These are phyloP conservation scores for Pleurozium schreberi DNA, from an alignment of 225 moss, liverwort and hornwort genomes.

Conservation along the genomic window DNA sequence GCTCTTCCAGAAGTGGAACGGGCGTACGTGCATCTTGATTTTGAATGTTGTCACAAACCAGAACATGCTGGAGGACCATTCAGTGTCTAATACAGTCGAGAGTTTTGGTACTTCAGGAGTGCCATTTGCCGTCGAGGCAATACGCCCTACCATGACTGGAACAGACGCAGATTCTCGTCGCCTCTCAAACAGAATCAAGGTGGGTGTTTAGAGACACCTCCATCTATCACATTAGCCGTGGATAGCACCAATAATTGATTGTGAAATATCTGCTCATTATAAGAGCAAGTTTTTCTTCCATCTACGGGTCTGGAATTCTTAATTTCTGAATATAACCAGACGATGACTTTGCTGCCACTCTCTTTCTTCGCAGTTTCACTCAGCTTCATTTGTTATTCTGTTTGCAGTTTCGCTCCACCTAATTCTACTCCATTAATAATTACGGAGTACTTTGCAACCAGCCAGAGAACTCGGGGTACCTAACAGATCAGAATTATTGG, in stretches of 20 bases:
- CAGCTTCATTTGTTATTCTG: background rate
- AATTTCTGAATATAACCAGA: too few species aligned
- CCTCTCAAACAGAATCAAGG: background rate
- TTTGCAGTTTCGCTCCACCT: background rate
- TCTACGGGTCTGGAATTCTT: too few species aligned
- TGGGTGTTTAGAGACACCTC: background rate
- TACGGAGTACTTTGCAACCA: background rate
- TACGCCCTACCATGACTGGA: background rate
- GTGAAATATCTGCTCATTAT: background rate
- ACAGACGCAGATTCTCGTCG: background rate
- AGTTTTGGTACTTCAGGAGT: background rate
- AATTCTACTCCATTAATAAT: too few species aligned
- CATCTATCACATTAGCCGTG: background rate
- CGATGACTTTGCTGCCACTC: background rate
- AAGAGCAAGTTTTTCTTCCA: background rate
- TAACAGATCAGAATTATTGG: background rate
- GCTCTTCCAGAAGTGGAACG: slow-evolving; percentile 58
- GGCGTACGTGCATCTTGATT: slow-evolving; percentile 62
- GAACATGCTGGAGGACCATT: slow-evolving; percentile 32
- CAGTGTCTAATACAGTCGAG: background rate
- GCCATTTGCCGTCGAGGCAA: background rate
- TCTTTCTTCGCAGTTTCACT: background rate
- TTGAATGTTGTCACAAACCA: slow-evolving; percentile 41
- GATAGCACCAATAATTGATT: background rate
- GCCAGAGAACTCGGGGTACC: too few species aligned